Evolutionary conservation across 1,284 basidiomycete genomes (phyloP), one percentile per base, ranked within the genome.

Genomic region (Ustilago curta): DNA sequence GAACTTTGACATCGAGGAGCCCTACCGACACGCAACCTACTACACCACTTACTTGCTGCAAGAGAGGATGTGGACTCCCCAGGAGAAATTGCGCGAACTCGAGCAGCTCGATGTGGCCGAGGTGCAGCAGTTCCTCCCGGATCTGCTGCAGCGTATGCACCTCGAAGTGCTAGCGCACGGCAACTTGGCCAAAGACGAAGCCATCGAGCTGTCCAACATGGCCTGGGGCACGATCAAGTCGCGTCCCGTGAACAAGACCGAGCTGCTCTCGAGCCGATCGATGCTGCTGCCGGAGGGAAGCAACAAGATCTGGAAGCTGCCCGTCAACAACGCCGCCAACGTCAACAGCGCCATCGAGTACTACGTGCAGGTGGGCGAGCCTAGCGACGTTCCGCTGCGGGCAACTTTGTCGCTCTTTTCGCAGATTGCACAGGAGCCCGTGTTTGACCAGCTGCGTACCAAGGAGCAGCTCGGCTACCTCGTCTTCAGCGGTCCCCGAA

Each of bases 401-500:
- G 76, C 83, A 4, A 65, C 65, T n/a, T 76, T 84, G 18, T 70
- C 75, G 12, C 67, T 84, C 12, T 69, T 84, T 31, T 66, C 79
- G 4, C 83, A 84, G 73, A 84, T 84, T 16, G 82, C 80, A 19
- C 60, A 76, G 31, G 97, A 99, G 81, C 95, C 96, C 0, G 89
- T 91, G n/a, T 99, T 99, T 86, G 92, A 97, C 82, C 88, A 91
- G 39, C 89, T 99, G 43, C 91, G 97, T n/a, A 98, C 96, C 2
- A 91, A 95, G 85, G 94, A 99, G 85, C 97, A 99, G 85, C 89
- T 99, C 0, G 97, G 97, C 12, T 99, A 99, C 84, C 77, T 84
- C 1, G 83, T 84, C 12, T 84, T 83, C 50, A 77, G 76, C 44
- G 70, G 77, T 11, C 67, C 74, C 18, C 74, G 81, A 32, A 70